Evolutionary conservation across 257 asterid genomes (phyloP).

Genomic region (Forsythia suspensa): DNA sequence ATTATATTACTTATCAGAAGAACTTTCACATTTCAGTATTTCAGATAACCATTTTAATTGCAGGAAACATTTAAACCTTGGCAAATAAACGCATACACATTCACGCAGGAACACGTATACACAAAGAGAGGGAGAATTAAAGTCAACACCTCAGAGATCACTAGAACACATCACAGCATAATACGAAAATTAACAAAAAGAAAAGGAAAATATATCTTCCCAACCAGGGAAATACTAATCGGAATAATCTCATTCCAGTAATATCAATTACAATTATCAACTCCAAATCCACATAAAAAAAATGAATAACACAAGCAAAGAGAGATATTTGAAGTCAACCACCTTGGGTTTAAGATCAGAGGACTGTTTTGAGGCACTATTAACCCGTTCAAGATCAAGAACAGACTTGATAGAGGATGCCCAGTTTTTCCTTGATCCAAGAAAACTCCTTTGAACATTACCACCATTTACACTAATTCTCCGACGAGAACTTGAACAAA

Average conservation of each 20-base stretch:
- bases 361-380: conserved; percentile 23
- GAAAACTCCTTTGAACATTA: conserved; percentile 32
- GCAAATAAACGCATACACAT: neutral
- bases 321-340: neutral
- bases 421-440: conserved; percentile 34
- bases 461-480: conserved; percentile 28
- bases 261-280: neutral
- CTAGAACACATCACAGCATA: neutral
- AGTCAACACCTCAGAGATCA: neutral
- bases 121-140: neutral
- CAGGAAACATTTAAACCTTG: neutral
- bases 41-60: neutral
- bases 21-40: neutral
- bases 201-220: neutral
- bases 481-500: conserved; percentile 28
- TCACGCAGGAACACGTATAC: neutral
- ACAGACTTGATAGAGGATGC: conserved; percentile 46
- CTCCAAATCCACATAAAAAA: conserved; percentile 7
- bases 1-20: neutral
- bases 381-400: conserved; percentile 51
- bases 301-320: neutral
- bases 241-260: neutral
- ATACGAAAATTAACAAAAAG: neutral
- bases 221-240: neutral
- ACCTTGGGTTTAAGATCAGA: conserved; percentile 52